Evolutionary conservation across 192 early-diverging fungal species (phyloP), one percentile per base, ranked within the genome.

Genomic region (Linderina pennispora): DNA sequence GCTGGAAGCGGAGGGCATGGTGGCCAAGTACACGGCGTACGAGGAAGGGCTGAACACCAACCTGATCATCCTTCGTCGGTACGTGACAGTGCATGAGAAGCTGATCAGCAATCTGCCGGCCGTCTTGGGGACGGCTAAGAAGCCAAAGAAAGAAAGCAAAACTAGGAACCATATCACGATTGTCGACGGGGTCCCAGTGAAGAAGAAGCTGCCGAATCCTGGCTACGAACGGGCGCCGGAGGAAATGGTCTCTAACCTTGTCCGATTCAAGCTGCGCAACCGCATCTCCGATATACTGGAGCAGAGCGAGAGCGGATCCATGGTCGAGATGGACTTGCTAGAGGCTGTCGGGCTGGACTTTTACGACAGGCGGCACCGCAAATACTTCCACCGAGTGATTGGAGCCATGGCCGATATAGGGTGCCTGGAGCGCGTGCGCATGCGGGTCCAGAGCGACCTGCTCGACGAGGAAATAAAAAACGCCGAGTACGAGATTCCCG

Each of bases 321-420:
- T 74, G 59, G 43, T 67, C 1, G 65, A 67, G 28, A 23, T 39
- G 4, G 71, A 74, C 39, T 18, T 67, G 9, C 41, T 67, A 6
- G 59, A 62, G 5, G 55, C 33, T 1, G 19, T 67, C 23, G 34
- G 45, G 22, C 48, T 74, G 3, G 56, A 74, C 25, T 16, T 58
- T 9, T 51, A 40, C 40, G 43, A 58, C 36, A 23, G 4, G 6
- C 24, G 25, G 11, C 49, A 59, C 19, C 42, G 45, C 31, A 56
- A 39, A 36, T 65, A 60, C 40, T 73, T 65, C 28, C 62, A 60
- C 31, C 56, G 62, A 0, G 49, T 47, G 6, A 22, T 57, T 9
- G 40, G 58, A 14, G 21, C 47, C 8, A 28, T 73, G 8, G 39
- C 40, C 9, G 45, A 26, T 1, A 2, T 19, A 0, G 58, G 58